Conservation (phyloP, 116 monocot species). For the Posidonia oceanica region DNA sequence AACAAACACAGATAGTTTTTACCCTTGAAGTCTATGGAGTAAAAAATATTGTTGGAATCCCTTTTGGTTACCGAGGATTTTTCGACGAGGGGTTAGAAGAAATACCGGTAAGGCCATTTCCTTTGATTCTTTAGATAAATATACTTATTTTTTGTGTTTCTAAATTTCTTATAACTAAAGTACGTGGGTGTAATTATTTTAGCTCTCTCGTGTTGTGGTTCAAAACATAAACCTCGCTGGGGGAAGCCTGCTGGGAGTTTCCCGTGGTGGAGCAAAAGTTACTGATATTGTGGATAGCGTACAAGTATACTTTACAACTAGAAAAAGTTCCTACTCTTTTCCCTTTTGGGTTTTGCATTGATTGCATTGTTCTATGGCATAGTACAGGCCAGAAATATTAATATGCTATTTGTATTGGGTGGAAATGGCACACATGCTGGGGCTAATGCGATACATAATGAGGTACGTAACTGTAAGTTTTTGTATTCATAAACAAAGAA, state of each 20-base stretch:
- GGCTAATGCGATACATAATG: constrained; percentile 74
- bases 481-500: too few relatives aligned
- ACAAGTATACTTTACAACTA: constrained; percentile 32
- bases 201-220: constrained; percentile 63
- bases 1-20: constrained; percentile 91
- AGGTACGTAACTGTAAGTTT: constrained; percentile 46
- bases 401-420: constrained; percentile 88
- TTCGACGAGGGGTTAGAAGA: constrained; percentile 52
- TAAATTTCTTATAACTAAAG: too few relatives aligned
- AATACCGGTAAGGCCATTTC: constrained; percentile 37
- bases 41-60: constrained; percentile 81
- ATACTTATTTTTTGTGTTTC: too few relatives aligned
- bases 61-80: constrained; percentile 81
- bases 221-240: constrained; percentile 88
- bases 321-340: too few relatives aligned
- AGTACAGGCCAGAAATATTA: constrained; percentile 63
- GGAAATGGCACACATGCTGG: constrained; percentile 94
- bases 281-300: constrained; percentile 79
- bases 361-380: too few relatives aligned
- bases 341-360: too few relatives aligned
- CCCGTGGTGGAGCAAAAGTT: constrained; percentile 56
- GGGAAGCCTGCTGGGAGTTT: constrained; percentile 84
- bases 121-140: too few relatives aligned
- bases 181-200: too few relatives aligned
- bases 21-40: constrained; percentile 89